Evolutionary conservation across 192 early-diverging fungal genomes (phyloP).

Genomic region (Coemansia javaensis): DNA sequence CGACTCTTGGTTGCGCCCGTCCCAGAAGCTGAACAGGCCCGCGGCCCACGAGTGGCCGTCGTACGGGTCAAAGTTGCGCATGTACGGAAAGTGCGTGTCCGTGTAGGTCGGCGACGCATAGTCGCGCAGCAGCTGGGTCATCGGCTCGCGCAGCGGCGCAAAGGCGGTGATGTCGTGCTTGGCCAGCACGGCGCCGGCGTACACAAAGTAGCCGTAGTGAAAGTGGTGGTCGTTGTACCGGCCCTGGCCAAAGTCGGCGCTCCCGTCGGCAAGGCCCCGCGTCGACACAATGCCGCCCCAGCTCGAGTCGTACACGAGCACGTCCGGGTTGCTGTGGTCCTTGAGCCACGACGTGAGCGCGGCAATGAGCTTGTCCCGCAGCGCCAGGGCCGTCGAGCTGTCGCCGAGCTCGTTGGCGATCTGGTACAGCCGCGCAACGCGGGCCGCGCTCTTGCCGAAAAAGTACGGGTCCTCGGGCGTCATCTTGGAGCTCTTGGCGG

Average conservation of each 20-base stretch:
- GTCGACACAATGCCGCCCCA: slow-evolving; percentile 52
- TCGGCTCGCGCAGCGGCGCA: slow-evolving; percentile 23
- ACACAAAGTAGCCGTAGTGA: slow-evolving; percentile 58
- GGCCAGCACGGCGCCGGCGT: slow-evolving; percentile 51
- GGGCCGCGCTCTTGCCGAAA: slow-evolving; percentile 52
- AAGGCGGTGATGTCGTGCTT: slow-evolving; percentile 37
- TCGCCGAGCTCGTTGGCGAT: slow-evolving; percentile 49
- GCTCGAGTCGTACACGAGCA: slow-evolving; percentile 43
- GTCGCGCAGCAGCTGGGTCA: slow-evolving; percentile 52
- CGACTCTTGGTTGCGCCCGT: slow-evolving; percentile 54
- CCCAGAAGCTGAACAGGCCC: slow-evolving; percentile 47
- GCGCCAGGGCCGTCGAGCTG: slow-evolving; percentile 1
- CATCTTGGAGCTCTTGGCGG: slow-evolving; percentile 9
- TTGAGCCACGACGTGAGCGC: slow-evolving; percentile 41
- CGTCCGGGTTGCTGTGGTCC: slow-evolving; percentile 22
- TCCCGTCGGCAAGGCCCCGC: slow-evolving; percentile 20
- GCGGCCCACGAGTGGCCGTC: slow-evolving; percentile 65
- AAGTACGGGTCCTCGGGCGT: slow-evolving; percentile 50
- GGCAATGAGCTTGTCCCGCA: slow-evolving; percentile 7
- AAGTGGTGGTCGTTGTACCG: slow-evolving; percentile 60
- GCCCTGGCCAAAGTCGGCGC: slow-evolving; percentile 53
- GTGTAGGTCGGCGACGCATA: slow-evolving; percentile 50
- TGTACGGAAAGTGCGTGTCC: slow-evolving; percentile 52
- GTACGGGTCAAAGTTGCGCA: slow-evolving; percentile 57
- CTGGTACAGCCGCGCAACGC: slow-evolving; percentile 47